Evolutionary conservation across 2,329 filamentous ascomycete species (phyloP).

Genomic region (Penicillium fuscoglaucum): DNA sequence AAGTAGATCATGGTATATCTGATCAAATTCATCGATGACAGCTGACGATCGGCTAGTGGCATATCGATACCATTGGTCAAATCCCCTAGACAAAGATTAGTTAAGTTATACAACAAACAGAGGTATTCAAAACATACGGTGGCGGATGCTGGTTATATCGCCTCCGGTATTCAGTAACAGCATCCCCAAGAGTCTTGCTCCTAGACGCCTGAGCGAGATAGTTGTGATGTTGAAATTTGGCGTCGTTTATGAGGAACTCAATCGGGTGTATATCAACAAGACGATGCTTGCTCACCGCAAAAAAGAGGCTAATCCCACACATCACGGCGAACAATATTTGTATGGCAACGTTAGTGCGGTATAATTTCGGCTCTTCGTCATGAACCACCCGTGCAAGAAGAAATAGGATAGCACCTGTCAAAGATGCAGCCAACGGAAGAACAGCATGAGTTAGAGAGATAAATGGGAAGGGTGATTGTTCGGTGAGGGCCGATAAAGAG

Average conservation of each 20-base stretch:
- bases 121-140: conserved; percentile 40
- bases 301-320: conserved; percentile 44
- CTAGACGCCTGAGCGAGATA: conserved; percentile 51
- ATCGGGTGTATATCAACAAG: conserved; percentile 54
- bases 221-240: conserved; percentile 48
- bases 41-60: conserved; percentile 53
- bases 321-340: conserved; percentile 44
- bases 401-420: conserved; percentile 32
- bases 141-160: conserved; percentile 58
- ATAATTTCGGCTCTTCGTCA: conserved; percentile 32
- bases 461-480: conserved; percentile 35
- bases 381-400: conserved; percentile 29
- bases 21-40: conserved; percentile 62
- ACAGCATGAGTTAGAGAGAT: conserved; percentile 30
- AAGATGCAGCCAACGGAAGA: conserved; percentile 35
- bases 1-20: conserved; percentile 57
- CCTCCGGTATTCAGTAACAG: conserved; percentile 52
- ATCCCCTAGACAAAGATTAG: conserved; percentile 42
- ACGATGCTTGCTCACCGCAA: conserved; percentile 44
- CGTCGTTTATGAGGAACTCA: conserved; percentile 54
- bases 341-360: conserved; percentile 32
- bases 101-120: not conserved
- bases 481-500: conserved; percentile 32
- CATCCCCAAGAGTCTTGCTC: conserved; percentile 52
- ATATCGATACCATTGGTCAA: conserved; percentile 61